Evolutionary conservation across 2,329 filamentous ascomycete genomes (phyloP), one percentile per base, ranked within the genome.

Genomic region (Colletotrichum sp.): DNA sequence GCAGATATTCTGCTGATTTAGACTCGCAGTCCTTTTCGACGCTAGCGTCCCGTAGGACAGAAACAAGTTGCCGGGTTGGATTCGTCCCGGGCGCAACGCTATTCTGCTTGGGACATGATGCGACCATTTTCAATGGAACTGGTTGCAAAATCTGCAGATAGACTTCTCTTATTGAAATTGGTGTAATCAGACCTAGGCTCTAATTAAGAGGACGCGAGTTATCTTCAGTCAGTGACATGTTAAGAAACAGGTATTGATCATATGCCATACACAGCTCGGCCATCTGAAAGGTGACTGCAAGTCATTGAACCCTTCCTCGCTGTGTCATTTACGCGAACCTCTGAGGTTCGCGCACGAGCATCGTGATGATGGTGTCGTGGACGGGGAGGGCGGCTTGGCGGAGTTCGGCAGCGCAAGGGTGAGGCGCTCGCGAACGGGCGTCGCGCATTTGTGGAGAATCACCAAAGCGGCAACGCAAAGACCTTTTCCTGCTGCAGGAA

Each of bases 351-450:
- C 52, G 65, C 48, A 32, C 22, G 61, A 39, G 60, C 44, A 52
- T 13, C n/a, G n/a, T 52, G 44, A 8, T 59, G 12, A 44, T 36
- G 34, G 32, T 44, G 32, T 64, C 22, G 22, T 39, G 30, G 68
- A 32, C 36, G 55, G 64, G 6, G 32, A 44, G 19, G 16, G 16
- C 30, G 60, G 64, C 64, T 60, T 64, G 27, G 70, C 69, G 63
- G 57, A 64, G 4, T 60, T 64, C 73, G 70, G 70, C 70, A 68
- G 39, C 39, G 32, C 12, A 25, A n/a, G 15, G 64, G 44, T 73
- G 70, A 68, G 32, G 69, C 69, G 28, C 65, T 68, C 64, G 64
- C 73, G 70, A 32, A 75, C 73, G 72, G 68, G 55, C 72, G 73
- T 75, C 59, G 70, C 59, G 57, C 57, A 68, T 75, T 28, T 34